phyloP scores from a whole-genome alignment of 495 filamentous ascomycete genomes.

The Daldinia decipiens region DNA sequence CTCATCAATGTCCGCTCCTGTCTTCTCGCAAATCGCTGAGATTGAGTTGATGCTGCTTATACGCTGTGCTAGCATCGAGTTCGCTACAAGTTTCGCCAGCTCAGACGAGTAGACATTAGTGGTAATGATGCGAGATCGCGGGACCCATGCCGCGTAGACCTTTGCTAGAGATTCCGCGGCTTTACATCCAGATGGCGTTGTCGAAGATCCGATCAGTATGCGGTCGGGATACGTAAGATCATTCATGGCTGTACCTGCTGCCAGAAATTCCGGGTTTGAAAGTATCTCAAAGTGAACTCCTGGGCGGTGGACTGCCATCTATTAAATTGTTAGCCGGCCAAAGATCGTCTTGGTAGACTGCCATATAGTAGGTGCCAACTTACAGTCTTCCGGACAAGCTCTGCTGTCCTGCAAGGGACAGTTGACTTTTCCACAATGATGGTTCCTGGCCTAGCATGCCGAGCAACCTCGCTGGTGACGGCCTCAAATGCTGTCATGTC shows the following conservation, averaged over 20 bases:
- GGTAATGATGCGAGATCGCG: conserved; percentile 69
- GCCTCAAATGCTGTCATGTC: conserved; percentile 79
- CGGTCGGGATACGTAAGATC: conserved; percentile 79
- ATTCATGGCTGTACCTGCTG: conserved; percentile 78
- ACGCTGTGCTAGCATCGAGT: conserved; percentile 83
- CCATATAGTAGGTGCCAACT: conserved; percentile 37
- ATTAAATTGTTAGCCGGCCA: conserved; percentile 11
- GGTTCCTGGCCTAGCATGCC: conserved; percentile 69
- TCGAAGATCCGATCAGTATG: conserved; percentile 77
- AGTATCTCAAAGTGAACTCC: conserved; percentile 76
- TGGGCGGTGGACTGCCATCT: conserved; percentile 63
- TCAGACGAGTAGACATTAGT: conserved; percentile 85
- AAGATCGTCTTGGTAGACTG: background rate
- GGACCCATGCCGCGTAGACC: conserved; percentile 80
- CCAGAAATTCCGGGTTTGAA: conserved; percentile 86
- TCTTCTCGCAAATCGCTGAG: conserved; percentile 80
- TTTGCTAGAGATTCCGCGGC: conserved; percentile 71
- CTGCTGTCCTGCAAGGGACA: conserved; percentile 80
- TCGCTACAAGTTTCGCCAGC: conserved; percentile 81
- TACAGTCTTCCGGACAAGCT: conserved; percentile 73
- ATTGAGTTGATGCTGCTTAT: conserved; percentile 87
- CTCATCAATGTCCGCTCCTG: conserved; percentile 80
- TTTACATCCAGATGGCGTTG: conserved; percentile 62
- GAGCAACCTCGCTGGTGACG: conserved; percentile 72
- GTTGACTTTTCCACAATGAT: conserved; percentile 89